Evolutionary conservation across 768 basidiomycete species (phyloP), one percentile per base, ranked within the genome.

Genomic region (Udeniomyces megalosporus): DNA sequence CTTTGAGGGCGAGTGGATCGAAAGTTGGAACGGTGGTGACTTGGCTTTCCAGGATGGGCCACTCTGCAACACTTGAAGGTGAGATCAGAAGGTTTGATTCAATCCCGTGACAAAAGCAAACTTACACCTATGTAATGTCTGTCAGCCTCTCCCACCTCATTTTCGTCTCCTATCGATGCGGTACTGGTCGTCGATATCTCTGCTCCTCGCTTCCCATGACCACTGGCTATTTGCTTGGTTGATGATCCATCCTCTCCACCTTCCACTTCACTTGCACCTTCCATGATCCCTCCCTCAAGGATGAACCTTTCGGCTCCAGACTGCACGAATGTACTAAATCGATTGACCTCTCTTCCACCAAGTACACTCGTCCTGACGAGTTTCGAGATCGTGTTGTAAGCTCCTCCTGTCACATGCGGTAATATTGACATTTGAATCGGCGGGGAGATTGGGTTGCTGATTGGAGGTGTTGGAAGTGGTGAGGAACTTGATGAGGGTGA

Each of bases 251-350:
- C n/a, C n/a, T n/a, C n/a, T n/a, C n/a, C n/a, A n/a, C n/a, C n/a
- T n/a, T n/a, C n/a, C n/a, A n/a, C n/a, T n/a, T n/a, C n/a, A n/a
- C n/a, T n/a, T n/a, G n/a, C n/a, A n/a, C n/a, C n/a, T n/a, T n/a
- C n/a, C n/a, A n/a, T n/a, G n/a, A n/a, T n/a, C n/a, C n/a, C n/a
- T n/a, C 87, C 87, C 54, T 83, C 80, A n/a, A 88, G 78, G 8
- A 88, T 79, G 75, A 82, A 89, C 56, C 83, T 83, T 71, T 89
- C 87, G 11, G 87, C 87, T 38, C 87, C 87, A 62, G 84, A 86
- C 7, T 84, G 86, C 15, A 89, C 86, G 71, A 88, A 89, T 60
- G 79, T 83, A 0, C 86, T 87, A 74, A 89, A 89, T n/a, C 86
- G 79, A 71, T 88, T 88, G 58, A 88, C 73, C 49, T 81, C 81